phyloP scores from a whole-genome alignment of 2,329 filamentous ascomycete genomes.

The Aspergillus japonicus region DNA sequence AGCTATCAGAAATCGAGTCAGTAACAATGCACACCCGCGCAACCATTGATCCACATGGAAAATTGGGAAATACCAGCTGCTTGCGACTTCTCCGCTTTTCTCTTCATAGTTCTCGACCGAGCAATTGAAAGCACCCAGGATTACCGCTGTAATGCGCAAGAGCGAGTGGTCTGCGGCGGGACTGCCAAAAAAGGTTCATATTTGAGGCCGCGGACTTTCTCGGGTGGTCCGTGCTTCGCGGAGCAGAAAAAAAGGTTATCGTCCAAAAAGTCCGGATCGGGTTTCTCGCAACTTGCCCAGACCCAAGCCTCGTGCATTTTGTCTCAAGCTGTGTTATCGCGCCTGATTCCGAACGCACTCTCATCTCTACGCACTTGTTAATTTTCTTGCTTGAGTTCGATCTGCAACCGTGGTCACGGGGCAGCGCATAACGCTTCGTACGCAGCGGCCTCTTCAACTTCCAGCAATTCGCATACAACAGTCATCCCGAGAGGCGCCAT shows the following conservation, averaged over 20 bases:
- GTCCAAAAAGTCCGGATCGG: slow-evolving; percentile 10
- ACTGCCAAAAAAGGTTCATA: slow-evolving; percentile 25
- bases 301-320: neutral
- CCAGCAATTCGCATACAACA: neutral
- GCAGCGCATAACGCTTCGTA: slow-evolving; percentile 9
- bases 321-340: neutral
- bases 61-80: slow-evolving; percentile 26
- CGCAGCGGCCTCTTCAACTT: neutral
- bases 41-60: neutral
- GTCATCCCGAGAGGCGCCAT: slow-evolving; percentile 16
- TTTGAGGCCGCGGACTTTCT: slow-evolving; percentile 24
- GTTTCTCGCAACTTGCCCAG: slow-evolving; percentile 10
- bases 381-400: neutral
- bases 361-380: neutral
- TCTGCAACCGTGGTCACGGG: neutral
- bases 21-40: neutral
- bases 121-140: neutral
- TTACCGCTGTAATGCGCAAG: slow-evolving; percentile 1
- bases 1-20: slow-evolving; percentile 23
- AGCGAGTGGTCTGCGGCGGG: slow-evolving; percentile 5
- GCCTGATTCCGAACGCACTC: neutral
- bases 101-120: slow-evolving; percentile 29
- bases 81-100: slow-evolving; percentile 41
- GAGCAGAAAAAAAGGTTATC: slow-evolving; percentile 41
- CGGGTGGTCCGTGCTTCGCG: slow-evolving; percentile 42